Evolutionary conservation across 768 basidiomycete genomes (phyloP), one percentile per base, ranked within the genome.

Genomic region (Panellus pusillus): DNA sequence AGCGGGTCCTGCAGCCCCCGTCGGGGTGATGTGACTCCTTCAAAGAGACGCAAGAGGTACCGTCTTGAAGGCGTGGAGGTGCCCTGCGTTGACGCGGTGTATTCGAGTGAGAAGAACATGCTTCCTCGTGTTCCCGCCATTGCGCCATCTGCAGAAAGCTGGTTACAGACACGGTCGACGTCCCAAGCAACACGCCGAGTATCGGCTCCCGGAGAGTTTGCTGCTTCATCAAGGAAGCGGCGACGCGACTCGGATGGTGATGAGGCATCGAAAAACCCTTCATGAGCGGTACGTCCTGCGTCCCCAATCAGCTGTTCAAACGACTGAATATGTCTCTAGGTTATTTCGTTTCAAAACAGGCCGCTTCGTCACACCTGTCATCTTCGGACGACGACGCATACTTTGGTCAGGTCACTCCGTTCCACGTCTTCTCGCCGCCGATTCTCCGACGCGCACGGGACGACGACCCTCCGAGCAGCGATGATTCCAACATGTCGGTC

Each of bases 371-470:
- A 18, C 50, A 60, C 28, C 58, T 55, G 40, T 55, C 52, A 31
- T 82, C 83, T 3, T 87, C 86, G 3, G 87, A 89, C 60, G 85
- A 90, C 52, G 84, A 87, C 57, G 78, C 77, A 0, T 74, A 76
- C 55, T 54, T 81, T 24, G 85, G 86, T 0, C 84, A 87, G 65
- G 83, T 87, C 15, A 87, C 84, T 0, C 86, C 87, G n/a, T 79
- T 79, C 55, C 83, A 83, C 61, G 67, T 89, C 29, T 79, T 82
- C 36, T 90, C 87, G 8, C 85, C 87, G 6, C 85, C 87, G 6
- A 76, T 73, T 18, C 67, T 79, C 38, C 80, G 75, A 32, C 76
- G 78, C 37, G 58, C 66, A 18, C 65, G 69, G 55, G 61, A 74
- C 48, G 66, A 69, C 29, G 74, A 79, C 50, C 68, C 69, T 1